Evolutionary conservation across 768 basidiomycete genomes (phyloP), one percentile per base, ranked within the genome.

Genomic region (Hirschioporus abietinus): DNA sequence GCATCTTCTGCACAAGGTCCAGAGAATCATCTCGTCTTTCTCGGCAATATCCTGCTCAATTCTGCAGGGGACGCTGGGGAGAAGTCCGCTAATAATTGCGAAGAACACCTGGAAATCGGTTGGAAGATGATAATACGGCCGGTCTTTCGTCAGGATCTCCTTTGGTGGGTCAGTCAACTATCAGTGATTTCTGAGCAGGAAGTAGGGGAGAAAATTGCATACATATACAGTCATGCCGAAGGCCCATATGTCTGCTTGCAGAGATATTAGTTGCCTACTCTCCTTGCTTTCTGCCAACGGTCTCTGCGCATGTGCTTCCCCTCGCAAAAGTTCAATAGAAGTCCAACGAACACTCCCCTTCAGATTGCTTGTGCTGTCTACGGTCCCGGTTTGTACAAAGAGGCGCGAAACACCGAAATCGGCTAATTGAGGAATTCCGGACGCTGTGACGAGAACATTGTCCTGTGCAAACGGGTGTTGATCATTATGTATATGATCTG

Each of bases 321-420:
- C 42, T 20, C 42, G 42, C 42, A 52, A 52, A 20, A 61, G 30
- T 15, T 61, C 60, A 15, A 25, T 8, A 61, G 60, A 25, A 25
- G 30, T 61, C 60, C 60, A 61, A 18, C 60, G 60, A 17, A 61
- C 60, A 15, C 60, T 61, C 23, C 60, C 60, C 60, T 25, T 61
- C 5, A 61, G 60, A 17, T 61, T 34, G 15, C 60, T 34, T 8
- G 30, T 12, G 15, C 25, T 61, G 30, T 25, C 30, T 25, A 61
- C 60, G 23, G 60, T 61, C 10, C 30, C 25, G 20, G 7, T 61
- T 8, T 25, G 25, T 25, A 61, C 30, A 8, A 61, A 34, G 60
- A 34, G 24, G 4, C 60, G 60, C 9, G 60, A 61, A 12, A 61
- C 30, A 5, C 60, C 60, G 18, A 61, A 61, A 61, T 61, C 60